Base-by-base conservation (phyloP, 495 filamentous ascomycete species). In the Aspergillus sparsus region DNA sequence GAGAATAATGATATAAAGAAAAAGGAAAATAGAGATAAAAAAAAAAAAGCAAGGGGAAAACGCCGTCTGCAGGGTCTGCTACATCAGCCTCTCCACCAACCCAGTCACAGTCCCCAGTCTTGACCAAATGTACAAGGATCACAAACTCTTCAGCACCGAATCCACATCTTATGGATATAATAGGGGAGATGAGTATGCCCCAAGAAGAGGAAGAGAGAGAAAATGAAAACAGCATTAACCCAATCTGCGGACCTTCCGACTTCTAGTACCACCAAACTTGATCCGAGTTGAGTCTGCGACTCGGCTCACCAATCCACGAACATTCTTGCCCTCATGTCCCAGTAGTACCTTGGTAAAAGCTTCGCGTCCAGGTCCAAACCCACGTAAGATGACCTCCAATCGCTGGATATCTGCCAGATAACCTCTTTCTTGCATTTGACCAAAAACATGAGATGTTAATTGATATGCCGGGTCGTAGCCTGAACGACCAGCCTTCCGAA, bases 251-350 rank as follows among this genome's bases (percentile, higher is more conserved):
- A 84, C 84, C 67, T 84, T 89, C 69, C 78, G 80, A 78, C 90
- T 91, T 73, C 93, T 89, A 60, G 91, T 92, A 68, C 94, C 95
- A 76, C 95, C 94, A 78, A 97, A 96, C 77, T 98, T 98, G 69
- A 98, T 70, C 67, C 89, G 87, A 49, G 92, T 96, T 36, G 82
- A 74, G 80, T 98, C 94, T 21, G 87, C 82, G 39, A 98, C 90
- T 65, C 85, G 85, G 52, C 79, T 76, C 60, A 98, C 84, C 76
- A 86, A 83, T 13, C 77, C 74, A 61, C 91, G 84, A 49, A 98
- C 63, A 63, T 76, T 66, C 68, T 82, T 85, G 52, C 94, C 94
- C 71, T 98, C 93, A 44, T 77, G 86, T 15, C 95, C 92, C 66
- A 98, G 68, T 35, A 98, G 71, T 0, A 92, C 90, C 82, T 97